Conservation (phyloP, 441 rosid species). For the Dalechampia spathulata region DNA sequence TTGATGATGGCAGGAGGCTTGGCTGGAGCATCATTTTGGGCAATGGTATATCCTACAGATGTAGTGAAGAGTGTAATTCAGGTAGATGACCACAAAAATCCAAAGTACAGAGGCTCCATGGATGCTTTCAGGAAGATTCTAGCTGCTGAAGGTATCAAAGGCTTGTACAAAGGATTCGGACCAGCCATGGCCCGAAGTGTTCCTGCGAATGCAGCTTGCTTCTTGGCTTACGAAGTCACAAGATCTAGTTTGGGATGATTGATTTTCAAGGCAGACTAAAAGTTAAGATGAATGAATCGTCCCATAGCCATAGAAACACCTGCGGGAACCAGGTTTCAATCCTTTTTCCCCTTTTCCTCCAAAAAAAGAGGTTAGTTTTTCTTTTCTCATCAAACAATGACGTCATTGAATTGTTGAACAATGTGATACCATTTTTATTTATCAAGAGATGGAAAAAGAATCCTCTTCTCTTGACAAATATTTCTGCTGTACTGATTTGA, state of each 20-base stretch:
- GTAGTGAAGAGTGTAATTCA: slow-evolving; percentile 88
- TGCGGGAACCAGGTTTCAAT: too few species aligned
- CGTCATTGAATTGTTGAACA: too few species aligned
- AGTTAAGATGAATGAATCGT: too few species aligned
- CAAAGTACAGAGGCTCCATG: slow-evolving; percentile 67
- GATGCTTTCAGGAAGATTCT: slow-evolving; percentile 67
- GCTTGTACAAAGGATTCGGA: slow-evolving; percentile 83
- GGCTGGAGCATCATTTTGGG: slow-evolving; percentile 87
- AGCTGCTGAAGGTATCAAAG: slow-evolving; percentile 75
- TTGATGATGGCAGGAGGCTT: slow-evolving; percentile 78
- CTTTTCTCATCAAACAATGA: too few species aligned
- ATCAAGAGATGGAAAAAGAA: too few species aligned
- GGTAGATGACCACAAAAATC: slow-evolving; percentile 77
- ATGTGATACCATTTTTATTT: too few species aligned
- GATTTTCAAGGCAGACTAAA: not conserved
- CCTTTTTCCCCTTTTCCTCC: too few species aligned
- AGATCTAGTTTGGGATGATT: slow-evolving; percentile 75
- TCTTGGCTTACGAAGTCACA: slow-evolving; percentile 82
- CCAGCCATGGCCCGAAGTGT: slow-evolving; percentile 94
- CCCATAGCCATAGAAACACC: too few species aligned
- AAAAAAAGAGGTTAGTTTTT: too few species aligned
- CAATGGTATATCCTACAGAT: slow-evolving; percentile 75
- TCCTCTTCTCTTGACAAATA: too few species aligned
- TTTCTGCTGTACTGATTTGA: too few species aligned
- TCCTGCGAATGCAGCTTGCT: slow-evolving; percentile 95